Conservation (phyloP, 139 green algal species). For the Edaphochlamys debaryana region DNA sequence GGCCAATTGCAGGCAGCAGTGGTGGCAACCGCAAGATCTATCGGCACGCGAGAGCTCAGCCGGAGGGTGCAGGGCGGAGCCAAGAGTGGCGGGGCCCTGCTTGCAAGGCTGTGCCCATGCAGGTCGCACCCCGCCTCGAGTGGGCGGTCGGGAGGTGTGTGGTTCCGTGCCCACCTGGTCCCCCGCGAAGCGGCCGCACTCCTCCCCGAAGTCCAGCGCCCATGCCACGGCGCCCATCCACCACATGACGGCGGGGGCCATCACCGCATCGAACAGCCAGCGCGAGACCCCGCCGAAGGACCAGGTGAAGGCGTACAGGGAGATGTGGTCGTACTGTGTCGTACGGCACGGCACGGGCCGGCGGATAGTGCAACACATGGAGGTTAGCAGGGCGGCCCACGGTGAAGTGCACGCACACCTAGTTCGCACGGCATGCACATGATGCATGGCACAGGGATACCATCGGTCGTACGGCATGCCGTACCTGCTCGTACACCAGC, state of each 20-base stretch:
- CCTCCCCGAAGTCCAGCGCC: constrained; percentile 12
- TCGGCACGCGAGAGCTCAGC: no score
- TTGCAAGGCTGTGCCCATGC: no score
- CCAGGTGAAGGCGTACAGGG: constrained; percentile 30
- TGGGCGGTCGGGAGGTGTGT: not conserved
- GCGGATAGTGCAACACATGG: no score
- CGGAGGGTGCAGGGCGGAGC: no score
- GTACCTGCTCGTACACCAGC: constrained; percentile 29
- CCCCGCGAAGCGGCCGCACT: constrained; percentile 14
- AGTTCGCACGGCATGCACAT: no score
- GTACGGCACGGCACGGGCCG: not conserved
- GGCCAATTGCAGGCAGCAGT: no score
- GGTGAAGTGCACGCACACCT: no score
- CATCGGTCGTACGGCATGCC: no score
- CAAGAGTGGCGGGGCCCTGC: no score
- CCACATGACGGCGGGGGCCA: constrained; percentile 15
- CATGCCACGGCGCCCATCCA: constrained; percentile 7
- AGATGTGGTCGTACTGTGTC: constrained; percentile 42
- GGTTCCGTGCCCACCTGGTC: constrained; percentile 15
- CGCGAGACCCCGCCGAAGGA: not conserved
- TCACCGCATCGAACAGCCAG: constrained; percentile 1
- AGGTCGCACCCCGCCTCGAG: not conserved
- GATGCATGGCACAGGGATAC: no score
- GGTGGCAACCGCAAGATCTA: no score
- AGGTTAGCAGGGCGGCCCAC: no score